phyloP scores from a whole-genome alignment of 371 early-diverging fungal species.

The Gilbertella persicaria region DNA sequence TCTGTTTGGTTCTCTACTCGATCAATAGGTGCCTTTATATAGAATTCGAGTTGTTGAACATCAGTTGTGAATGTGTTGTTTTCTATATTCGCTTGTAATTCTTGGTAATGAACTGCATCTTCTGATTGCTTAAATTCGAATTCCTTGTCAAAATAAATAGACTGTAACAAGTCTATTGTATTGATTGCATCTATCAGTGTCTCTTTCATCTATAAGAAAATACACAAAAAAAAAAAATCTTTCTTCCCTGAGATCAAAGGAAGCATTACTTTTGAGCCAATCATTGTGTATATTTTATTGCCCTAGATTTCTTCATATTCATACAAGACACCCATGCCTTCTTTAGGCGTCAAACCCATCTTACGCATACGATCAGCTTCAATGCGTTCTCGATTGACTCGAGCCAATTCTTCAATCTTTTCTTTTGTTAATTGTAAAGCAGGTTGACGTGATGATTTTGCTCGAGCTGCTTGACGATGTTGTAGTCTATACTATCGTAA shows the following conservation, averaged over 20 bases:
- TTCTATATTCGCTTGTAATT: conserved; percentile 3
- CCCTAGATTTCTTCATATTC: conserved; percentile 39
- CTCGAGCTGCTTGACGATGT: conserved; percentile 27
- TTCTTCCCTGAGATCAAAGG: too few species aligned
- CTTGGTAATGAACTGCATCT: conserved; percentile 8
- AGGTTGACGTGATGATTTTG: conserved; percentile 31
- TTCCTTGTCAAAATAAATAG: conserved; percentile 27
- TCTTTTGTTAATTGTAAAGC: conserved; percentile 47
- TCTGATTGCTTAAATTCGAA: conserved; percentile 14
- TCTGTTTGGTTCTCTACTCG: neutral
- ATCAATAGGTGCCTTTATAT: conserved; percentile 22
- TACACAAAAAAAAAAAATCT: too few species aligned
- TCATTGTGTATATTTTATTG: neutral
- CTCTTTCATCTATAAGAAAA: too few species aligned
- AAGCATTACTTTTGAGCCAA: too few species aligned
- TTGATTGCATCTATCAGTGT: conserved; percentile 15
- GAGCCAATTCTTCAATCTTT: conserved; percentile 64
- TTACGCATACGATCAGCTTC: conserved; percentile 68
- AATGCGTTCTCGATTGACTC: conserved; percentile 67
- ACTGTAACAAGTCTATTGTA: conserved; percentile 22
- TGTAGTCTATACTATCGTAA: conserved; percentile 19
- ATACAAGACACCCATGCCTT: conserved; percentile 54
- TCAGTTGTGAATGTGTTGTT: neutral
- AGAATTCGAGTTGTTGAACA: conserved; percentile 3
- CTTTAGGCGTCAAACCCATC: conserved; percentile 59